Percentiles rank a stretch among this genome's conserved stretches.
Conservation (phyloP, 2,329 filamentous ascomycete species). For the Penicillium sp. region DNA sequence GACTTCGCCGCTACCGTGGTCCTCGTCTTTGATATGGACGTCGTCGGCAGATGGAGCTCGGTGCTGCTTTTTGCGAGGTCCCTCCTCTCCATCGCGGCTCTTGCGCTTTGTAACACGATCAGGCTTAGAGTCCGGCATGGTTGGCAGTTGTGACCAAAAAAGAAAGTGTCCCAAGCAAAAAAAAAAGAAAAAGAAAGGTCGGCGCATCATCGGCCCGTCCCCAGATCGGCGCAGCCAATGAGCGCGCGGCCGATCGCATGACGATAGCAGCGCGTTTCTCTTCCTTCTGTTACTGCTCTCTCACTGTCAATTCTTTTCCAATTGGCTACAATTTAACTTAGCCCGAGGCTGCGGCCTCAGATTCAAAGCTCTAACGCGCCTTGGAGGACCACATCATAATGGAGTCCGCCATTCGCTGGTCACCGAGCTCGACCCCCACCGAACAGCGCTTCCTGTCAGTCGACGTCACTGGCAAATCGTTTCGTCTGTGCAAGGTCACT, state of each 20-base stretch:
- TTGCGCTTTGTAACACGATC: constrained; percentile 29
- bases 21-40: constrained; percentile 12
- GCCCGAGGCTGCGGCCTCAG: constrained; percentile 19
- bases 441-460: constrained; percentile 58
- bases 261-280: constrained; percentile 10
- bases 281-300: background rate
- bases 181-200: constrained; percentile 22
- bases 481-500: constrained; percentile 54
- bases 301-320: background rate
- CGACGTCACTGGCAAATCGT: constrained; percentile 56
- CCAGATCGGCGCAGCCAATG: constrained; percentile 29
- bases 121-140: constrained; percentile 18
- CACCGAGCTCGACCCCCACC: constrained; percentile 52
- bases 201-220: constrained; percentile 30
- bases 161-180: constrained; percentile 8
- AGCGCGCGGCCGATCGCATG: constrained; percentile 13
- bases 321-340: constrained; percentile 3
- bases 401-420: constrained; percentile 58
- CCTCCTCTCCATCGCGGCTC: constrained; percentile 26
- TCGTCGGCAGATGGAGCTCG: constrained; percentile 12
- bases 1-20: constrained; percentile 8
- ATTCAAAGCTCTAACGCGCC: constrained; percentile 1
- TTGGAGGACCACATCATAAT: constrained; percentile 18
- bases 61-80: constrained; percentile 26
- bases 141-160: constrained; percentile 1